Conservation (phyloP, 371 early-diverging fungal genomes). For the Mucor irregularis region DNA sequence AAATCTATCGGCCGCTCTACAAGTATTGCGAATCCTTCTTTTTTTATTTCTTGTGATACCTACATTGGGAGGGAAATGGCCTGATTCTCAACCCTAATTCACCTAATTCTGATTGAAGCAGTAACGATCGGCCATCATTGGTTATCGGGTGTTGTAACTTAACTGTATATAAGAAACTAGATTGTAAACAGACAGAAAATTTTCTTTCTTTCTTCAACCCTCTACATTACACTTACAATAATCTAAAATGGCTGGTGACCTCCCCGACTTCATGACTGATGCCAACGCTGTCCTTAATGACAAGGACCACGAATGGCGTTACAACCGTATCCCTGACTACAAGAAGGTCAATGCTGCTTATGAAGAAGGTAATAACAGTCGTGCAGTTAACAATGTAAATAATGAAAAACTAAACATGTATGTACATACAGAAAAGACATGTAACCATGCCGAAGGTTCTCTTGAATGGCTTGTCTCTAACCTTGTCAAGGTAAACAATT, state of each 20-base stretch:
- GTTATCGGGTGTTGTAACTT: not conserved
- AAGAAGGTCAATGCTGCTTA: constrained; percentile 48
- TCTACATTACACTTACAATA: too few species aligned
- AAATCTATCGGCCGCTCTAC: too few species aligned
- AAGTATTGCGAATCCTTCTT: too few species aligned
- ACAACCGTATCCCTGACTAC: constrained; percentile 51
- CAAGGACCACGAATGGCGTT: constrained; percentile 50
- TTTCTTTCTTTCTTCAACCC: not conserved
- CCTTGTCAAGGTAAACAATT: constrained; percentile 43
- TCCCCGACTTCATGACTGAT: constrained; percentile 57
- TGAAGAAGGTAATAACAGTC: constrained; percentile 47
- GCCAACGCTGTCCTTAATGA: constrained; percentile 56
- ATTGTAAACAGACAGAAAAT: not conserved
- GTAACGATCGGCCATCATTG: too few species aligned
- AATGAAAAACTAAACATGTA: too few species aligned
- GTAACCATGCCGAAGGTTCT: constrained; percentile 45
- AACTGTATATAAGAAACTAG: not conserved
- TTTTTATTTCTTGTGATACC: too few species aligned
- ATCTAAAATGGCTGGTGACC: constrained; percentile 23
- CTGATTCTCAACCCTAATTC: too few species aligned
- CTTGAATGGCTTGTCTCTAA: constrained; percentile 51
- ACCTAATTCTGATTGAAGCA: too few species aligned
- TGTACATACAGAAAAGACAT: constrained; percentile 35
- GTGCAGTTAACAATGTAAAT: too few species aligned
- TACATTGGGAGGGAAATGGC: too few species aligned